Conservation (phyloP, 306 rosid species). For the Ceratonia siliqua region DNA sequence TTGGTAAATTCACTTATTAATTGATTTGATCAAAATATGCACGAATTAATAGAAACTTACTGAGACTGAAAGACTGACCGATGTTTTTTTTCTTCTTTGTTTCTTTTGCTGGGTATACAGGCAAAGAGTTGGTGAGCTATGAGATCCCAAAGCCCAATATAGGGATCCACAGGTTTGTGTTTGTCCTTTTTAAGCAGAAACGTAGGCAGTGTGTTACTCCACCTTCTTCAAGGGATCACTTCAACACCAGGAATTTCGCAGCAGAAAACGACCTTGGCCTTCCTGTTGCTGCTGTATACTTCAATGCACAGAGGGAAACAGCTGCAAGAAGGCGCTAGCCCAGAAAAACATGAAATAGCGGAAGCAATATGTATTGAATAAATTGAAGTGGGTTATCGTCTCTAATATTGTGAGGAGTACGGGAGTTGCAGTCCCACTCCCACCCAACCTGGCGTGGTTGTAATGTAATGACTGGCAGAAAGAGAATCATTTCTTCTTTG, state of each 20-base stretch:
- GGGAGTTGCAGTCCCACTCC: neutral
- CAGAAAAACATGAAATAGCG: neutral
- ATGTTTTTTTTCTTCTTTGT: no score
- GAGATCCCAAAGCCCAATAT: slow-evolving; percentile 81
- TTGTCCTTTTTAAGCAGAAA: slow-evolving; percentile 74
- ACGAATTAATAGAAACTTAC: neutral
- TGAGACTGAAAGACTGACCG: neutral
- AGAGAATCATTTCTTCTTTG: neutral
- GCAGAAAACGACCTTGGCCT: slow-evolving; percentile 62
- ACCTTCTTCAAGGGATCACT: slow-evolving; percentile 67
- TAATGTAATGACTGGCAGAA: slow-evolving; percentile 18
- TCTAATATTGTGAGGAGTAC: no score
- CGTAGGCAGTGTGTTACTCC: slow-evolving; percentile 51
- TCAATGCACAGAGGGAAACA: slow-evolving; percentile 77
- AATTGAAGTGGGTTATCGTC: no score
- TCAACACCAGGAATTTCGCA: slow-evolving; percentile 65
- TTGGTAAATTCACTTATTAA: slow-evolving; percentile 56
- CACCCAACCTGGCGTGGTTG: neutral
- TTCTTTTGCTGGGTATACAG: slow-evolving; percentile 25
- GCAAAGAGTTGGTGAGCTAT: slow-evolving; percentile 69
- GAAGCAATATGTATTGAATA: neutral
- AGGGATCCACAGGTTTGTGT: slow-evolving; percentile 93
- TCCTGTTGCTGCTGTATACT: slow-evolving; percentile 91
- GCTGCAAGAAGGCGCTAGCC: slow-evolving; percentile 71
- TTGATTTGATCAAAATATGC: neutral